These are phyloP conservation scores for Alisma plantagoaquatica DNA, from an alignment of 106 monocot genomes.

Conservation along the genomic window DNA sequence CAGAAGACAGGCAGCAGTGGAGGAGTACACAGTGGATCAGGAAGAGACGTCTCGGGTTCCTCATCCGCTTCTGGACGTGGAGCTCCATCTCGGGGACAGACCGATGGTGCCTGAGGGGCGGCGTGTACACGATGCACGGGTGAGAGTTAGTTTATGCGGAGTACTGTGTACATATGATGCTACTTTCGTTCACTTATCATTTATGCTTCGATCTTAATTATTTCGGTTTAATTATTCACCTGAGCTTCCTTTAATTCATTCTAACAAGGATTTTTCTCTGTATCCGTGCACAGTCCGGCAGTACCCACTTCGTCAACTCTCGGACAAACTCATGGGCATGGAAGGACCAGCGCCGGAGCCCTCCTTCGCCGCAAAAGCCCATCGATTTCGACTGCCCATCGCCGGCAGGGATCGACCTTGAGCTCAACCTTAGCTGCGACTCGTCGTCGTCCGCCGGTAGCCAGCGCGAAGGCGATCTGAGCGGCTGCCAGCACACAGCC, in stretches of 20 bases:
- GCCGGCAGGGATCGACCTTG: conserved; percentile 34
- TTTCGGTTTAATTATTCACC: too few species aligned
- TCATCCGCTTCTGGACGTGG: conserved; percentile 14
- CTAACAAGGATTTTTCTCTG: too few species aligned
- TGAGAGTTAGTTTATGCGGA: conserved; percentile 1
- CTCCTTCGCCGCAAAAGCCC: conserved; percentile 1
- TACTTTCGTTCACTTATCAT: background rate
- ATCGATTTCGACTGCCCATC: too few species aligned
- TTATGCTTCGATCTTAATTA: background rate
- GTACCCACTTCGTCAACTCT: conserved; percentile 70
- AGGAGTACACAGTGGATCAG: too few species aligned
- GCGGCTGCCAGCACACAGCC: background rate
- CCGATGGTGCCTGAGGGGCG: conserved; percentile 69
- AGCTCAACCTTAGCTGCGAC: conserved; percentile 45
- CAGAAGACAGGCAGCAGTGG: too few species aligned
- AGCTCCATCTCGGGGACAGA: conserved; percentile 42
- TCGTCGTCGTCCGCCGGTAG: conserved; percentile 13
- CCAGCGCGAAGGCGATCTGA: background rate
- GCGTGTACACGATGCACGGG: conserved; percentile 69
- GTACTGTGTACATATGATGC: background rate
- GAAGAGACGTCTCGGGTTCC: background rate
- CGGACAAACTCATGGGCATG: conserved; percentile 53
- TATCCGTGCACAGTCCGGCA: conserved; percentile 78
- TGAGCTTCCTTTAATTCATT: too few species aligned
- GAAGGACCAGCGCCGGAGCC: conserved; percentile 22